Percentiles rank a stretch among this genome's conserved stretches.
These are phyloP conservation scores for Xanthoceras sorbifolium DNA, from an alignment of 345 rosid genomes.

Conservation along the genomic window DNA sequence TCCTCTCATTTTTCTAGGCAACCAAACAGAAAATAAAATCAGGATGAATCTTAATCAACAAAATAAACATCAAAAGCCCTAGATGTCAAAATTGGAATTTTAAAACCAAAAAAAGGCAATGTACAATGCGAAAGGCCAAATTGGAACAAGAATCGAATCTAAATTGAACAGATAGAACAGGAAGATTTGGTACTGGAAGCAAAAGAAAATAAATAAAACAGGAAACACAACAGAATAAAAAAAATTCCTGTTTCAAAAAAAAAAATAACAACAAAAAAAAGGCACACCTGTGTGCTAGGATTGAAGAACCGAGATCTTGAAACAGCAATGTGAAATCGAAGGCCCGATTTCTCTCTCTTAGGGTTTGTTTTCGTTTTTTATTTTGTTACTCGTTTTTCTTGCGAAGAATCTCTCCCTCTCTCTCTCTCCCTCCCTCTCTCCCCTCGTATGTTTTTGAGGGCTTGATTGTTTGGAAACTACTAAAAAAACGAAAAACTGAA, in stretches of 20 bases:
- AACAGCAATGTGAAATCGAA: conserved; percentile 34
- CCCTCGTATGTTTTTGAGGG: conserved; percentile 17
- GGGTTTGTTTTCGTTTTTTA: conserved; percentile 18
- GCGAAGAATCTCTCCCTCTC: conserved; percentile 13
- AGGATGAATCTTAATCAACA: background rate
- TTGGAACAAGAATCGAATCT: conserved; percentile 20
- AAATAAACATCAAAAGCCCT: background rate
- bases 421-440: conserved; percentile 27
- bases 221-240: background rate
- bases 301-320: conserved; percentile 43
- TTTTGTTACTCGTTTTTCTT: background rate
- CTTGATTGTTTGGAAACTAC: conserved; percentile 16
- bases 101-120: conserved; percentile 26
- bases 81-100: conserved; percentile 7
- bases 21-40: conserved; percentile 27
- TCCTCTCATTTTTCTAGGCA: conserved; percentile 33
- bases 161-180: background rate
- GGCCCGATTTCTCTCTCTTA: background rate
- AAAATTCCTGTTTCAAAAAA: too few species aligned
- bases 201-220: background rate
- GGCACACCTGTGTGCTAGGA: conserved; percentile 30
- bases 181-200: conserved; percentile 16
- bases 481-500: background rate
- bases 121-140: conserved; percentile 20
- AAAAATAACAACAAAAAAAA: background rate